Evolutionary conservation across 768 basidiomycete species (phyloP), one percentile per base, ranked within the genome.

Genomic region (Gymnopilus junonius): DNA sequence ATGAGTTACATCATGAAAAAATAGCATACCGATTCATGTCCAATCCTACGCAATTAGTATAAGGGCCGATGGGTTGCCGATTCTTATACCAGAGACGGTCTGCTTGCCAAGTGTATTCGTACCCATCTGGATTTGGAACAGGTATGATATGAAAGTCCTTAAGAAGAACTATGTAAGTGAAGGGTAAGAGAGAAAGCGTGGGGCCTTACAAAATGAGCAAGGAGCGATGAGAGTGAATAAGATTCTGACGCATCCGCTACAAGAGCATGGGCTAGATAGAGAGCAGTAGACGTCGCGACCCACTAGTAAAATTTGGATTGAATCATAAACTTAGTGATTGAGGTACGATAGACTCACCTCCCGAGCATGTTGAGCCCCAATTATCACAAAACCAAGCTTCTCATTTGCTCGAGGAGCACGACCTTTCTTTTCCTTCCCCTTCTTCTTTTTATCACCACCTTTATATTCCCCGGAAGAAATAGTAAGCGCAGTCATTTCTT

Each of bases 21-120:
- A 50, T 10, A 17, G 68, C 77, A 25, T 23, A 89, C 84, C 91
- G 78, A 72, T 94, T 93, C 83, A 93, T 88, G 71, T 95, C 94
- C 29, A 94, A 76, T 0, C 94, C 91, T 11, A 83, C 66, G 68
- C 91, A 92, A 48, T 82, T 81, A 17, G 78, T 73, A 25, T 77
- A 73, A 0, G 83, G 76, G 14, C 80, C 81, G 27, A 86, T 68
- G 10, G 79, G 74, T 68, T 89, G 86, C 3, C 90, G 85, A 61
- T 88, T 92, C 76, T 92, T 92, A 77, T 90, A 90, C 88, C 91
- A 92, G 63, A 87, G 85, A 0, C 91, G 84, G 61, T 93, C 89
- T 1, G 58, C 70, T 62, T 86, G 82, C 87, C 92, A 91, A 8
- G 90, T 91, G 67, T 90, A 90, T 0, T 81, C 83, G 68, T 94